phyloP scores from a whole-genome alignment of 129 eudicot genomes.

The Oenanthe sinensis region DNA sequence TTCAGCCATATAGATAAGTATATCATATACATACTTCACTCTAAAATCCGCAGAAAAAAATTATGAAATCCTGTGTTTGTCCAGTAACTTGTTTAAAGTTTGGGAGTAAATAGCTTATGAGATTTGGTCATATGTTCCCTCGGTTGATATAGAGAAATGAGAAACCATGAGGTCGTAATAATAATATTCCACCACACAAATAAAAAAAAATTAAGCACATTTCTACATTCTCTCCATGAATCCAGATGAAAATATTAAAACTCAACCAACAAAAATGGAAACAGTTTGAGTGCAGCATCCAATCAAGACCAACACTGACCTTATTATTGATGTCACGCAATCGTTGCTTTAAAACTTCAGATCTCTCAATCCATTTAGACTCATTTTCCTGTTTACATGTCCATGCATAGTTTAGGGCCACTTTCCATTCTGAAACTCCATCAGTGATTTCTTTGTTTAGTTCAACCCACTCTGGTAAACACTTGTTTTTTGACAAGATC shows the following conservation, averaged over 20 bases:
- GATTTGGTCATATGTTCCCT: background rate
- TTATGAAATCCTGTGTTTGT: background rate
- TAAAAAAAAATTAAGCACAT: background rate
- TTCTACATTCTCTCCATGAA: background rate
- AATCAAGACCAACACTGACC: constrained; percentile 32
- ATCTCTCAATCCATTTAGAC: constrained; percentile 55
- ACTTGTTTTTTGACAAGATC: constrained; percentile 64
- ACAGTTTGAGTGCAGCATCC: background rate
- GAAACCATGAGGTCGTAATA: background rate
- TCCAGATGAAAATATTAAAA: background rate
- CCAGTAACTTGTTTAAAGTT: background rate
- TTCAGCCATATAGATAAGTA: background rate
- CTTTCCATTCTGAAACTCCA: constrained; percentile 50
- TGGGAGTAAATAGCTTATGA: background rate
- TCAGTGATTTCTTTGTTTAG: constrained; percentile 77
- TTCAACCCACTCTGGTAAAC: constrained; percentile 94
- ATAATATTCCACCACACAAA: background rate
- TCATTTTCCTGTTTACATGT: constrained; percentile 34
- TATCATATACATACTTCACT: background rate
- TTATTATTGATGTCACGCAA: constrained; percentile 53
- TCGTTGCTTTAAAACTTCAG: constrained; percentile 54
- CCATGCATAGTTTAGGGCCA: constrained; percentile 53
- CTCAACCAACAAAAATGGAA: background rate
- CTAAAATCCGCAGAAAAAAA: background rate
- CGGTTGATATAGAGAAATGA: background rate